phyloP scores from a whole-genome alignment of 192 early-diverging fungal genomes.

The Gonapodya prolifera region DNA sequence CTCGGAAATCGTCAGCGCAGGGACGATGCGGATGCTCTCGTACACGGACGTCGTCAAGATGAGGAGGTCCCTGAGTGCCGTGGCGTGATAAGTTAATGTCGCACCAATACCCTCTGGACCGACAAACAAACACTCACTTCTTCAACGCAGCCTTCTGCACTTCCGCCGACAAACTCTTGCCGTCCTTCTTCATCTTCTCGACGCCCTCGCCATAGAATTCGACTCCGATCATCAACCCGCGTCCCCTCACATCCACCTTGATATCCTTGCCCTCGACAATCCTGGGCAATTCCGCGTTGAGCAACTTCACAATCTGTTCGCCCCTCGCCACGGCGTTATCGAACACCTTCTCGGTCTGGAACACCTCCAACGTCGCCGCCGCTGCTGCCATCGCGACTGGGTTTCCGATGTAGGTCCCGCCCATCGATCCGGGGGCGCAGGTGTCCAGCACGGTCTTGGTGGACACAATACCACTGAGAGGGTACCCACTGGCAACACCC shows the following conservation, averaged over 20 bases:
- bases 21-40: constrained; percentile 24
- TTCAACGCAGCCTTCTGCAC: constrained; percentile 15
- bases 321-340: constrained; percentile 20
- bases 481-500: constrained; percentile 27
- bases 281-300: constrained; percentile 20
- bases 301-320: too few species aligned
- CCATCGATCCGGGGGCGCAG: constrained; percentile 26
- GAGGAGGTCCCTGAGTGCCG: constrained; percentile 21
- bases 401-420: constrained; percentile 26
- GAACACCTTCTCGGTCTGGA: constrained; percentile 25
- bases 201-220: constrained; percentile 22
- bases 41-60: constrained; percentile 28
- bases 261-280: constrained; percentile 9
- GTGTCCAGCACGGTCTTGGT: constrained; percentile 21
- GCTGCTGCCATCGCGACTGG: constrained; percentile 22
- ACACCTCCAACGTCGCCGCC: constrained; percentile 23
- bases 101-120: too few species aligned
- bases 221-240: constrained; percentile 27
- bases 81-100: too few species aligned
- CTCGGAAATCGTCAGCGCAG: constrained; percentile 22
- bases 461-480: constrained; percentile 23
- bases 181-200: too few species aligned
- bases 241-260: constrained; percentile 22
- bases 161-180: constrained; percentile 18
- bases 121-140: too few species aligned